Evolutionary conservation across 768 basidiomycete species (phyloP).

Genomic region (Dacryopinax spathularia): DNA sequence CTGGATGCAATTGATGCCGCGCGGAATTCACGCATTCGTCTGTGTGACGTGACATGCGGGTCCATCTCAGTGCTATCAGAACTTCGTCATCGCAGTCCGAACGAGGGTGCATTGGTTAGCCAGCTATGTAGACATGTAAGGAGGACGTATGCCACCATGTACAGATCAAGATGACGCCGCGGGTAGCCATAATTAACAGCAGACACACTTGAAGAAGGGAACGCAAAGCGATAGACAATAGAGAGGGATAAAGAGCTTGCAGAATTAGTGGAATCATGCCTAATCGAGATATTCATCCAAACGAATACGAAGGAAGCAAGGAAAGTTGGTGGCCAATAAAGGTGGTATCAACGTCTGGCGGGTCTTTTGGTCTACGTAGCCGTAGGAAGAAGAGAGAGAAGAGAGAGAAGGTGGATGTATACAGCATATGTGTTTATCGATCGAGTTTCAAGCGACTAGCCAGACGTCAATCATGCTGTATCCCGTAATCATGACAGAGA

Average conservation of each 20-base stretch:
- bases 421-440: not conserved
- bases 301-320: not conserved
- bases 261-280: not conserved
- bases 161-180: conserved; percentile 2
- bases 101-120: not conserved
- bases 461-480: not conserved
- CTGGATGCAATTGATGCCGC: not conserved
- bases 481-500: not conserved
- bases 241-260: not conserved
- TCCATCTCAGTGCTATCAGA: too few species aligned
- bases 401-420: not conserved
- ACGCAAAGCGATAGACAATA: not conserved
- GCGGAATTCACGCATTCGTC: too few species aligned
- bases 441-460: not conserved
- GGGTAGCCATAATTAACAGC: not conserved
- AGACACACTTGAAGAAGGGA: not conserved
- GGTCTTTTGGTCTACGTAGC: not conserved
- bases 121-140: not conserved
- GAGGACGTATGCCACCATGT: not conserved
- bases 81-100: too few species aligned
- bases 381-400: not conserved
- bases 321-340: not conserved
- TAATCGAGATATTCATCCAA: conserved; percentile 4
- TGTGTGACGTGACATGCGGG: too few species aligned
- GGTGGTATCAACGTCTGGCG: not conserved